A percentile compares a stretch with the other conserved stretches of the same genome.
These are phyloP conservation scores for Aspergillus egyptiacus DNA, from an alignment of 495 filamentous ascomycete genomes.

Conservation along the genomic window DNA sequence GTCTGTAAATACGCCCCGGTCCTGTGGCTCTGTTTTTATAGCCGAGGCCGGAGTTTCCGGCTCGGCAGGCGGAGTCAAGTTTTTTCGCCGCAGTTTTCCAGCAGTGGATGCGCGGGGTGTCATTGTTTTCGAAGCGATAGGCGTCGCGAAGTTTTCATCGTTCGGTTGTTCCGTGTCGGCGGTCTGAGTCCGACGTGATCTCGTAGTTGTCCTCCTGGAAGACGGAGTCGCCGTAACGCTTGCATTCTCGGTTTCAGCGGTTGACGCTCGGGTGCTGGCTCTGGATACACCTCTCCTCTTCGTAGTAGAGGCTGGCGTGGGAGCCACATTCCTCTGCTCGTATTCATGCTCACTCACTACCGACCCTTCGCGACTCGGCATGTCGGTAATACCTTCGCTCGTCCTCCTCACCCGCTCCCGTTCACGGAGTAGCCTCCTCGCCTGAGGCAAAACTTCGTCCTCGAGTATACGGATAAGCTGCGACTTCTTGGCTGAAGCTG, in stretches of 20 bases:
- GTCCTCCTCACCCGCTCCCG: slow-evolving; percentile 71
- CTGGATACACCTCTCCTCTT: slow-evolving; percentile 35
- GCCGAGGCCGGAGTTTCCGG: slow-evolving; percentile 29
- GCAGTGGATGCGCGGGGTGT: slow-evolving; percentile 40
- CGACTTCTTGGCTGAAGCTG: slow-evolving; percentile 79
- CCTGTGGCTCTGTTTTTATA: slow-evolving; percentile 33
- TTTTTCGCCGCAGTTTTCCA: slow-evolving; percentile 50
- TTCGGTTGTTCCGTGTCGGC: slow-evolving; percentile 47
- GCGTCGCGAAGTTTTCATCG: slow-evolving; percentile 34
- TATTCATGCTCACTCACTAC: slow-evolving; percentile 42
- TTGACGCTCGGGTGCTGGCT: slow-evolving; percentile 34
- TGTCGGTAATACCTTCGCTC: slow-evolving; percentile 78
- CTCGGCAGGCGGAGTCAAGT: slow-evolving; percentile 45
- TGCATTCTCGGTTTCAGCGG: slow-evolving; percentile 33
- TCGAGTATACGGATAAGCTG: slow-evolving; percentile 81
- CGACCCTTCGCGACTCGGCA: slow-evolving; percentile 52
- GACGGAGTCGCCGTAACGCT: slow-evolving; percentile 28
- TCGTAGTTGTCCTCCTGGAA: slow-evolving; percentile 28
- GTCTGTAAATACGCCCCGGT: slow-evolving; percentile 63
- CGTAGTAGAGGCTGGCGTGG: slow-evolving; percentile 39
- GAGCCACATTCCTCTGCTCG: slow-evolving; percentile 28
- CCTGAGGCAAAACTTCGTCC: slow-evolving; percentile 68
- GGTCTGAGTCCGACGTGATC: slow-evolving; percentile 44
- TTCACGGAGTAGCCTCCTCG: slow-evolving; percentile 65
- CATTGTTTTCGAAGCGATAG: slow-evolving; percentile 22